Evolutionary conservation across 768 basidiomycete species (phyloP).

Genomic region (Phylloporus arenicola): DNA sequence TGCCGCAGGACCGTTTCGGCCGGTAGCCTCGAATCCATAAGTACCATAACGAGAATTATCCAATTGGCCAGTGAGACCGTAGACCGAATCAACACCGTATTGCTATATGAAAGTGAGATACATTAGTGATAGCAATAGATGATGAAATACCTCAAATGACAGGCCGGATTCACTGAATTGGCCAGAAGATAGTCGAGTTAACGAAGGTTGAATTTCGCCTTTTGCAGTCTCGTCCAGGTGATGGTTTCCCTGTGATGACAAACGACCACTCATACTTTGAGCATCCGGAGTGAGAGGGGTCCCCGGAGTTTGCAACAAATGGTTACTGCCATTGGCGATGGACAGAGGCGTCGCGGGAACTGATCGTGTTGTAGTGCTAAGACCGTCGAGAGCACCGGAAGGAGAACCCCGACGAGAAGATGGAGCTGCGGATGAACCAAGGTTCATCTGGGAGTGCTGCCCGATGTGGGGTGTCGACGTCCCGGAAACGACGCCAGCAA

Average conservation of each 20-base stretch:
- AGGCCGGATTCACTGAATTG: conserved; percentile 54
- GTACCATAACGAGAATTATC: conserved; percentile 51
- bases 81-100: conserved; percentile 54
- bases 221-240: conserved; percentile 48
- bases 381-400: conserved; percentile 53
- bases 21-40: conserved; percentile 51
- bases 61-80: conserved; percentile 42
- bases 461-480: conserved; percentile 59
- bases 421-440: conserved; percentile 31
- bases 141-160: conserved; percentile 48
- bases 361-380: conserved; percentile 63
- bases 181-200: conserved; percentile 59
- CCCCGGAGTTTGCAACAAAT: conserved; percentile 59
- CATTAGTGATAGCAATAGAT: conserved; percentile 1
- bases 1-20: conserved; percentile 31
- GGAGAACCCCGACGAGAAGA: conserved; percentile 73
- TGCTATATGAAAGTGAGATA: conserved; percentile 31
- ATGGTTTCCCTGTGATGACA: conserved; percentile 43
- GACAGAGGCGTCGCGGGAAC: conserved; percentile 77
- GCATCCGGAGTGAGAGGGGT: conserved; percentile 59
- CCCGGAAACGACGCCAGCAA: conserved; percentile 47
- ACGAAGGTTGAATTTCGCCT: conserved; percentile 62
- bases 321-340: conserved; percentile 42
- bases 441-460: conserved; percentile 52
- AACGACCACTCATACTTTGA: conserved; percentile 57